Evolutionary conservation across 2,329 filamentous ascomycete genomes (phyloP).

Genomic region (Claviceps pusilla): DNA sequence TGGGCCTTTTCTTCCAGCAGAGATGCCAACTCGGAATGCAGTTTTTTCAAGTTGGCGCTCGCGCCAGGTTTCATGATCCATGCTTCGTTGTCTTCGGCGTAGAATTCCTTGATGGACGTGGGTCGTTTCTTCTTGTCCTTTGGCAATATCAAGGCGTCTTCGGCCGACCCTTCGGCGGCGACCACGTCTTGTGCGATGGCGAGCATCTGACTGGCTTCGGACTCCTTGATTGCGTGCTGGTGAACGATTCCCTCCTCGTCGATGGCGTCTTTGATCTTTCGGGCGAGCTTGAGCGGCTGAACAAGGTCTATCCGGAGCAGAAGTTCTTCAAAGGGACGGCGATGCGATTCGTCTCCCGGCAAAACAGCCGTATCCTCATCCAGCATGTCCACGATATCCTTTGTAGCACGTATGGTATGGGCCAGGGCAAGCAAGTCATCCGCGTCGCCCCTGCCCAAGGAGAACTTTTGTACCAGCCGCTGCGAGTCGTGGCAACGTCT

Average conservation of each 20-base stretch:
- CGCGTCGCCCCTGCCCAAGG: conserved; percentile 76
- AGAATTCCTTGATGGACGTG: conserved; percentile 38
- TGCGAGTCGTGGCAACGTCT: conserved; percentile 71
- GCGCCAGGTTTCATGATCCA: conserved; percentile 57
- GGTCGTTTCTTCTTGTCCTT: conserved; percentile 34
- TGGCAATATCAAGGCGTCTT: conserved; percentile 38
- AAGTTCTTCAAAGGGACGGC: conserved; percentile 29
- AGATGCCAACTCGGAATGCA: conserved; percentile 52
- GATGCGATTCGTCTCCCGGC: conserved; percentile 3
- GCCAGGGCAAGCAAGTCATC: conserved; percentile 79
- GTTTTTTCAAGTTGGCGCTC: conserved; percentile 45
- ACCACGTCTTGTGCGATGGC: conserved; percentile 60
- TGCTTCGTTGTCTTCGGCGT: conserved; percentile 42
- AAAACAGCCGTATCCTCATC: conserved; percentile 11
- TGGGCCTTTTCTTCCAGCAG: conserved; percentile 44
- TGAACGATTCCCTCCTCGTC: conserved; percentile 83
- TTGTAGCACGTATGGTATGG: conserved; percentile 62
- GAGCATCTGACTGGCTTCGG: conserved; percentile 54
- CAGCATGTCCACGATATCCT: conserved; percentile 43
- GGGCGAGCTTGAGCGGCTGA: conserved; percentile 52
- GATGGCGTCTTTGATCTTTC: conserved; percentile 60
- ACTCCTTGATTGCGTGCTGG: conserved; percentile 63
- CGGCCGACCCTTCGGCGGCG: conserved; percentile 46
- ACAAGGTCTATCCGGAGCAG: conserved; percentile 48
- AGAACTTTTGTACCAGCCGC: conserved; percentile 84